Conservation (phyloP, 2,329 filamentous ascomycete species). For the Colletotrichum sp. region DNA sequence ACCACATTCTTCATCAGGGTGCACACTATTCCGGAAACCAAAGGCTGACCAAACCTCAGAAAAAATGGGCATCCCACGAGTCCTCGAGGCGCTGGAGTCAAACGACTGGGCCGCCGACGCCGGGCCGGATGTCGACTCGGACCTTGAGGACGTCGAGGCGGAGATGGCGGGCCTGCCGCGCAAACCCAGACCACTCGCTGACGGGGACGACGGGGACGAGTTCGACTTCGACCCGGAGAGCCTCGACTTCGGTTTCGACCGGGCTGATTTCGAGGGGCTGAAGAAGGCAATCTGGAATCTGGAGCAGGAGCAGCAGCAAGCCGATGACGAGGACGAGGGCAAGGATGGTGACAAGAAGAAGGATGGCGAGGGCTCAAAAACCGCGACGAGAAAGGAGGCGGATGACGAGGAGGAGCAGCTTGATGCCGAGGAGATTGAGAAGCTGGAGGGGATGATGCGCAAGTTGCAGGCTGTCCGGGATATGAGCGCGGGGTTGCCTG, state of each 20-base stretch:
- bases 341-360: background rate
- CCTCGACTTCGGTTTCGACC: conserved; percentile 58
- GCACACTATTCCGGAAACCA: too few relatives aligned
- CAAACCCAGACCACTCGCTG: conserved; percentile 29
- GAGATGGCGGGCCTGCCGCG: conserved; percentile 33
- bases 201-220: conserved; percentile 30
- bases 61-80: conserved; percentile 62
- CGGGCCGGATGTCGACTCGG: conserved; percentile 34
- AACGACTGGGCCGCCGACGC: conserved; percentile 63
- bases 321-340: background rate
- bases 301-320: conserved; percentile 26
- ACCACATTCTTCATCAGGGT: too few relatives aligned
- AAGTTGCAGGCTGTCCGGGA: conserved; percentile 68
- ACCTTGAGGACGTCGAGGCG: conserved; percentile 34
- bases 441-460: conserved; percentile 68
- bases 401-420: conserved; percentile 30
- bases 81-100: conserved; percentile 66
- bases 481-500: conserved; percentile 62
- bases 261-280: conserved; percentile 57
- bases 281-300: conserved; percentile 56
- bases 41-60: conserved; percentile 45
- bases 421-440: conserved; percentile 56
- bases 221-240: conserved; percentile 49
- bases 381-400: background rate
- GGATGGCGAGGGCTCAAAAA: background rate